phyloP scores from a whole-genome alignment of 306 rosid species.

The Nissolia schottii region DNA sequence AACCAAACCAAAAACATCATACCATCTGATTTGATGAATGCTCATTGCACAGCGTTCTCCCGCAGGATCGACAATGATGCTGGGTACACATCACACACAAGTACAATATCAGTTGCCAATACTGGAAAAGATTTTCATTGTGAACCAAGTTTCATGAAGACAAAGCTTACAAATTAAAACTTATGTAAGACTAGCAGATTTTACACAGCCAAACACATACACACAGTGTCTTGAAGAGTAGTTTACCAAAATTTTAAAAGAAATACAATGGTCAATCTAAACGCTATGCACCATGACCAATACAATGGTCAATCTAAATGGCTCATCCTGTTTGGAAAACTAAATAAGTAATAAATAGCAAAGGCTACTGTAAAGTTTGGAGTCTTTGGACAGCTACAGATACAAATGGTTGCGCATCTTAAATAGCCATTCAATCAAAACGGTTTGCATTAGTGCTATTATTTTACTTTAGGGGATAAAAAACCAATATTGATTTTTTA shows the following conservation, averaged over 20 bases:
- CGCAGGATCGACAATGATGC: constrained; percentile 97
- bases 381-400: not conserved
- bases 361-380: constrained; percentile 1
- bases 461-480: not conserved
- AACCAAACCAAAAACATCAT: not conserved
- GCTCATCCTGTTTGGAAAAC: not conserved
- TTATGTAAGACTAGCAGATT: not conserved
- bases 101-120: constrained; percentile 13
- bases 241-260: not conserved
- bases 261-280: not conserved
- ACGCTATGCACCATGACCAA: not conserved
- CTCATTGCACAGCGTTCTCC: constrained; percentile 87
- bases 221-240: not conserved
- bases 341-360: not conserved
- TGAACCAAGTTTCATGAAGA: constrained; percentile 1
- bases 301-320: not conserved
- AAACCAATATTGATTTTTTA: not conserved
- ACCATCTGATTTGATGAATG: constrained; percentile 91
- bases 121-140: not conserved
- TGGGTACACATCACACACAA: constrained; percentile 36
- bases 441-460: not conserved
- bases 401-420: not conserved
- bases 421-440: constrained; percentile 1
- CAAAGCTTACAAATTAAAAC: not conserved
- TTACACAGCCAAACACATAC: not conserved